Conservation (phyloP, 2,329 filamentous ascomycete species). For the Eutypella sp. region DNA sequence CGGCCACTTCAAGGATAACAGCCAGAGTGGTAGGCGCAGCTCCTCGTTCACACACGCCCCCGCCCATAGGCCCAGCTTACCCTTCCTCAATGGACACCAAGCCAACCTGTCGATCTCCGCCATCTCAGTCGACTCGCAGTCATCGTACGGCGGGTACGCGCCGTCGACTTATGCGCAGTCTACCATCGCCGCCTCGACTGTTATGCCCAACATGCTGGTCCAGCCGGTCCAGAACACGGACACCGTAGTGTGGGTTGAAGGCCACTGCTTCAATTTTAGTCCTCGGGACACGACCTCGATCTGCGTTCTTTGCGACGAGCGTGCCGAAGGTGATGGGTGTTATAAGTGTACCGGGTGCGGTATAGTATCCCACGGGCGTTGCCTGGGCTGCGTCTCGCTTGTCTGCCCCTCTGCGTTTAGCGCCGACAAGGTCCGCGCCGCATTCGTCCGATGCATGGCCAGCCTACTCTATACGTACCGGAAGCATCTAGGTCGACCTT, state of each 20-base stretch:
- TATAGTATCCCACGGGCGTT: slow-evolving; percentile 52
- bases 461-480: slow-evolving; percentile 63
- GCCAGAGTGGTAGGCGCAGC: slow-evolving; percentile 69
- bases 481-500: slow-evolving; percentile 56
- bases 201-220: slow-evolving; percentile 80
- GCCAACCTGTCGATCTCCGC: slow-evolving; percentile 55
- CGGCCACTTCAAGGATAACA: slow-evolving; percentile 71
- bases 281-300: slow-evolving; percentile 52
- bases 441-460: slow-evolving; percentile 62
- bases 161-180: slow-evolving; percentile 81
- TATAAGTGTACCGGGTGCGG: slow-evolving; percentile 68
- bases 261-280: slow-evolving; percentile 70
- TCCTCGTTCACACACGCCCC: slow-evolving; percentile 80
- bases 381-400: slow-evolving; percentile 57
- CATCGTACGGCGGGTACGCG: slow-evolving; percentile 71
- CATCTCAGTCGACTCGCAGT: slow-evolving; percentile 59
- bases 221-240: slow-evolving; percentile 76
- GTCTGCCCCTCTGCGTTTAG: slow-evolving; percentile 61
- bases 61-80: slow-evolving; percentile 64
- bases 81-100: slow-evolving; percentile 65
- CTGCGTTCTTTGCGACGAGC: slow-evolving; percentile 74
- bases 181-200: slow-evolving; percentile 78
- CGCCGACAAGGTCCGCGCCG: slow-evolving; percentile 55
- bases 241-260: slow-evolving; percentile 77
- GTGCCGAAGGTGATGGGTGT: slow-evolving; percentile 64